Evolutionary conservation across 2,329 filamentous ascomycete genomes (phyloP), one percentile per base, ranked within the genome.

Genomic region (Pestalotiopsis fici): DNA sequence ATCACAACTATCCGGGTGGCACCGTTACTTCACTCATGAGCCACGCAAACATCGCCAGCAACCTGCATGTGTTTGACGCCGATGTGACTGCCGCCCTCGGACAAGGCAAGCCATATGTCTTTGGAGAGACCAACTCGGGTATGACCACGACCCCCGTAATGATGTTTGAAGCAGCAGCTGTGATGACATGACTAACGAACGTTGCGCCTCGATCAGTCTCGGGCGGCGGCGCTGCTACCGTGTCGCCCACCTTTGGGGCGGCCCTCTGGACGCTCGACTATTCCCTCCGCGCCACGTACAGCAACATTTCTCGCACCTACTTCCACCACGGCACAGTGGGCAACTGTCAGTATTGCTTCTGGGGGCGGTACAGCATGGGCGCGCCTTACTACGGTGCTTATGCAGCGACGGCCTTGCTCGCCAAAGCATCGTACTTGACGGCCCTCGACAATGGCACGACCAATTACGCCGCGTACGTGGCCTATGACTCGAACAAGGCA

Each of bases 301-400:
- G 72, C 71, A 79, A 79, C 68, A 78, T 82, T 43, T 78, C 78
- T 15, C 75, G 78, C n/a, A 75, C 75, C 0, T 86, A 85, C 69
- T 87, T 86, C 77, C 85, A 87, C 71, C 82, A 84, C 13, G 81
- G 85, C 15, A 87, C 85, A 0, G 80, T 87, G 9, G 84, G 83
- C 3, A 83, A 85, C 71, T 86, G 85, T 75, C 74, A 78, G 73
- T 75, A 71, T 54, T 69, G 56, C 21, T 77, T 77, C 65, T 77
- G 73, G 73, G 74, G 74, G 2, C 76, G 81, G 3, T 83, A 85
- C 70, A 78, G 74, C 55, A 86, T 85, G 78, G 83, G 83, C 0
- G 79, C 83, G 0, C 84, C 85, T 0, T 87, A 86, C 71, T 86
- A 85, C 66, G 85, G 85, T 3, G 85, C 84, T 0, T 83, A 83